Evolutionary conservation across 345 rosid genomes (phyloP).

Genomic region (Murraya paniculata): DNA sequence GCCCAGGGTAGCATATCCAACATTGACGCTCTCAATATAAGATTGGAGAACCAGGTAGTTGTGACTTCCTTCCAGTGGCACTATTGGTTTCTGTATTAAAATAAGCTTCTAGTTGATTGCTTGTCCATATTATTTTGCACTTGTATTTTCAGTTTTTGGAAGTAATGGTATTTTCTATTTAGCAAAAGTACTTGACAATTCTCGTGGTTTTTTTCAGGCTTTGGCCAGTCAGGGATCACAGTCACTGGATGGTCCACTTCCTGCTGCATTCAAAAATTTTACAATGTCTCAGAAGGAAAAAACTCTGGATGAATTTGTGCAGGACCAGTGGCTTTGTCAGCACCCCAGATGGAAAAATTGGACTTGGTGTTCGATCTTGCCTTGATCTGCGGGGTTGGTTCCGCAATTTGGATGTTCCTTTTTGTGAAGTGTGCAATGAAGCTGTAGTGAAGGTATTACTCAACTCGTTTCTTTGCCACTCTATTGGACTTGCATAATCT

Average conservation of each 20-base stretch:
- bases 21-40: conserved; percentile 67
- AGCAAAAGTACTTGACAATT: conserved; percentile 3
- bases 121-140: neutral
- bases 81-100: neutral
- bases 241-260: conserved; percentile 40
- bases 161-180: too few species aligned
- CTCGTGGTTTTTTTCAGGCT: conserved; percentile 34
- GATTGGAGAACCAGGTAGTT: conserved; percentile 75
- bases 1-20: conserved; percentile 71
- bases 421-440: conserved; percentile 90
- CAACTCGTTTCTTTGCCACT: neutral
- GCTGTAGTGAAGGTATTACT: conserved; percentile 75
- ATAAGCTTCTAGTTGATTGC: neutral
- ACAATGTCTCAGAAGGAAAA: conserved; percentile 81
- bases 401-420: conserved; percentile 60
- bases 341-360: conserved; percentile 56
- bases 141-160: neutral
- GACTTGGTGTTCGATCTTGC: conserved; percentile 78
- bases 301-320: conserved; percentile 64
- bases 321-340: conserved; percentile 75
- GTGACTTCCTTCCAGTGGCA: conserved; percentile 7
- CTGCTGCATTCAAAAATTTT: conserved; percentile 78
- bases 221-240: conserved; percentile 36
- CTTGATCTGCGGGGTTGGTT: conserved; percentile 89
- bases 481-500: neutral